These are phyloP conservation scores for Ganoderma boninense DNA, from an alignment of 1,284 basidiomycete species.

Conservation along the genomic window DNA sequence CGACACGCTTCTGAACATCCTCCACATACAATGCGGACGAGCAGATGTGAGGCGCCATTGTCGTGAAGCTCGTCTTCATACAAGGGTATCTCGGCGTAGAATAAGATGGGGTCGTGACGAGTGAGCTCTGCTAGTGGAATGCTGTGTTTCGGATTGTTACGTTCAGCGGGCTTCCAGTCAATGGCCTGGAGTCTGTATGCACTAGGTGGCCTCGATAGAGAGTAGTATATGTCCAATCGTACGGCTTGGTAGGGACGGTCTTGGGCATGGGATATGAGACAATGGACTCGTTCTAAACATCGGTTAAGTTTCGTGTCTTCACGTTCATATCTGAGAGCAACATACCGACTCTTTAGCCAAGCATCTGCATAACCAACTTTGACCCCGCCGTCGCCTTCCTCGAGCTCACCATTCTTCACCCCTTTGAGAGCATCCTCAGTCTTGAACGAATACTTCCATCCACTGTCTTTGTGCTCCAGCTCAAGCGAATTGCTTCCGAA, in stretches of 20 bases:
- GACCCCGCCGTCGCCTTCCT: conserved; percentile 85
- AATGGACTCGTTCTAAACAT: conserved; percentile 65
- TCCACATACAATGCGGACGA: conserved; percentile 84
- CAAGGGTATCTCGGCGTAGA: conserved; percentile 92
- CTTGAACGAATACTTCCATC: conserved; percentile 76
- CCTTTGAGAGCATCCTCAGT: conserved; percentile 74
- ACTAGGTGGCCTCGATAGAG: conserved; percentile 77
- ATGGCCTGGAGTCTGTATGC: conserved; percentile 33
- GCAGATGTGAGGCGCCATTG: conserved; percentile 85
- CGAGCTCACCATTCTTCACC: conserved; percentile 83
- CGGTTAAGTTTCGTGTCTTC: conserved; percentile 12
- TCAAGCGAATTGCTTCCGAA: conserved; percentile 89
- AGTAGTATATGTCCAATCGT: conserved; percentile 99
- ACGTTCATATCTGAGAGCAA: neutral
- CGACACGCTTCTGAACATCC: conserved; percentile 55
- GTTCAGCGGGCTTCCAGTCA: conserved; percentile 62
- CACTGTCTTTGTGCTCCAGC: conserved; percentile 67
- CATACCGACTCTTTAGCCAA: conserved; percentile 89
- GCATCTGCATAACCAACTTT: conserved; percentile 95
- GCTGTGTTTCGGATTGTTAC: conserved; percentile 58
- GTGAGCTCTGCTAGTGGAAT: conserved; percentile 88
- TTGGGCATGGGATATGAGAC: conserved; percentile 74
- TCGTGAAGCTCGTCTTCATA: conserved; percentile 97
- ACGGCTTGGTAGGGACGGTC: conserved; percentile 84
- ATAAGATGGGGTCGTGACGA: conserved; percentile 93